phyloP scores from a whole-genome alignment of 1,284 basidiomycete species.

The Cutaneotrichosporon sp. region DNA sequence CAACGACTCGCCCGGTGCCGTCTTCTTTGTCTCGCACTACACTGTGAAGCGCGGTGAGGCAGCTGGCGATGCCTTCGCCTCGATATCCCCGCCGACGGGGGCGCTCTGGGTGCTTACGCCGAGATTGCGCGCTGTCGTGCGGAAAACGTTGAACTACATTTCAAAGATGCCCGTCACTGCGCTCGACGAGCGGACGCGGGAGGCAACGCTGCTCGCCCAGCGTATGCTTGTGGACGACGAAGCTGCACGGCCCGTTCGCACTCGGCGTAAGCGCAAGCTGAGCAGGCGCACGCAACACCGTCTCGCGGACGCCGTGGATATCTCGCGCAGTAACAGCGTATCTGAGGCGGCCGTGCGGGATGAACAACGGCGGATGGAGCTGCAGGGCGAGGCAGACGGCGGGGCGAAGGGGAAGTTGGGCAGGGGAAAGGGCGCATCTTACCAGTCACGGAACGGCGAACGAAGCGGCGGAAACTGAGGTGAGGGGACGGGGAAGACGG shows the following conservation, averaged over 20 bases:
- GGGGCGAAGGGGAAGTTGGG: background rate
- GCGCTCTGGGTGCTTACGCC: slow-evolving; percentile 3
- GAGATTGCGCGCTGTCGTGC: slow-evolving; percentile 2
- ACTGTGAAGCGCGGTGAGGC: background rate
- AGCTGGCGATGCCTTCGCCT: background rate
- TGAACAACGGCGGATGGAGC: too few relatives aligned
- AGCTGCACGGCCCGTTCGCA: background rate
- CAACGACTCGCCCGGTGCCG: slow-evolving; percentile 8
- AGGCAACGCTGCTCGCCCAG: slow-evolving; percentile 5
- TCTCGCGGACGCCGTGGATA: background rate
- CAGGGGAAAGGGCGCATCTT: too few relatives aligned
- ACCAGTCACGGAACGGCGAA: too few relatives aligned
- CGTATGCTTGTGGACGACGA: slow-evolving; percentile 15
- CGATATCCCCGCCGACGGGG: background rate
- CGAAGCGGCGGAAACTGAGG: too few relatives aligned
- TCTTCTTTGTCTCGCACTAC: slow-evolving; percentile 16
- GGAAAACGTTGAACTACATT: slow-evolving; percentile 11
- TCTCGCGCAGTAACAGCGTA: background rate
- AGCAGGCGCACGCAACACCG: background rate
- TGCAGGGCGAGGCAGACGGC: background rate
- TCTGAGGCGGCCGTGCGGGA: background rate
- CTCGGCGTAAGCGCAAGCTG: slow-evolving; percentile 1
- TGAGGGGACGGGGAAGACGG: too few relatives aligned
- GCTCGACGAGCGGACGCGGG: background rate
- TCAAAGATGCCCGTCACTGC: background rate